These are phyloP conservation scores for Niveomyces coronatus DNA, from an alignment of 2,329 filamentous ascomycete genomes.

Conservation along the genomic window DNA sequence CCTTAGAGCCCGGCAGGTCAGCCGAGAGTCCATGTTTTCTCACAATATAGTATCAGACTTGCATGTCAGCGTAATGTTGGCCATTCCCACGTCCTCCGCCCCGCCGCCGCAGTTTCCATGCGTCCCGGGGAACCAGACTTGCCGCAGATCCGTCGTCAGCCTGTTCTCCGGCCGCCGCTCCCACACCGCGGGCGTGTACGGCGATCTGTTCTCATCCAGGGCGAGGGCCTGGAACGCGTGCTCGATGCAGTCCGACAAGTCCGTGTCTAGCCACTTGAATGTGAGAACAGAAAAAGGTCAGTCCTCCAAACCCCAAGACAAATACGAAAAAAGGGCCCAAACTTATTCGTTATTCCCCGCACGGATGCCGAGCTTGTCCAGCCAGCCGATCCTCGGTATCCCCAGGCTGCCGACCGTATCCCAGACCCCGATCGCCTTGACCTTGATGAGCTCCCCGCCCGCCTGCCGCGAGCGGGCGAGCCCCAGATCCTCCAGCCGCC, in stretches of 20 bases:
- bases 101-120: slow-evolving; percentile 64
- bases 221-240: slow-evolving; percentile 51
- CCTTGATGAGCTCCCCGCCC: slow-evolving; percentile 32
- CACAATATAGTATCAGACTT: slow-evolving; percentile 14
- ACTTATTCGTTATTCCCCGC: slow-evolving; percentile 37
- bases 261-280: slow-evolving; percentile 44
- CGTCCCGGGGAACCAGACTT: slow-evolving; percentile 59
- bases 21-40: background rate
- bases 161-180: slow-evolving; percentile 30
- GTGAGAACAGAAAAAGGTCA: slow-evolving; percentile 28
- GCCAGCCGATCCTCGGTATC: slow-evolving; percentile 34
- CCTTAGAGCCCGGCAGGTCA: slow-evolving; percentile 20
- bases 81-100: slow-evolving; percentile 41
- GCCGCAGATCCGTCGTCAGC: slow-evolving; percentile 33
- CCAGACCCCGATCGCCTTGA: slow-evolving; percentile 37
- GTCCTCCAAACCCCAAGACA: slow-evolving; percentile 7
- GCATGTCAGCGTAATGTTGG: slow-evolving; percentile 30
- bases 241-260: slow-evolving; percentile 40
- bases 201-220: slow-evolving; percentile 43
- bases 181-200: slow-evolving; percentile 48
- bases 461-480: slow-evolving; percentile 33
- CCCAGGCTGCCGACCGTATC: slow-evolving; percentile 34
- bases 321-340: slow-evolving; percentile 8
- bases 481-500: slow-evolving; percentile 31
- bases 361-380: slow-evolving; percentile 36